phyloP scores from a whole-genome alignment of 805 yeast species.

The Deakozyma indianensis region DNA sequence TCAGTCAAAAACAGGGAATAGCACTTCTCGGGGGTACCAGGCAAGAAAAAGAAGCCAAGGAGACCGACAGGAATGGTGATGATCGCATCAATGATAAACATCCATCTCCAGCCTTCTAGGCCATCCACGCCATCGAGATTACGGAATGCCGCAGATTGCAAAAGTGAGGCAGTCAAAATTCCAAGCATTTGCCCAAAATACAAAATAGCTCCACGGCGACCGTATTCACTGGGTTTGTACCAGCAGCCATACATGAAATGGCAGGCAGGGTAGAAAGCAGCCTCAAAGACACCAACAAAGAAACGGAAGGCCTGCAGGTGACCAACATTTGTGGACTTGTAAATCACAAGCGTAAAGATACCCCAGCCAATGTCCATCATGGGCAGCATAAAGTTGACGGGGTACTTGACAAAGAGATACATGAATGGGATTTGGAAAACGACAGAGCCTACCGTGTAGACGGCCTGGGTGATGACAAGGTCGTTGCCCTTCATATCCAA shows the following conservation, averaged over 20 bases:
- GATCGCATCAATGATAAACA: constrained; percentile 50
- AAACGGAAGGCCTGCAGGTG: constrained; percentile 51
- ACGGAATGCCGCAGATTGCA: constrained; percentile 41
- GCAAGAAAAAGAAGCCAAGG: constrained; percentile 39
- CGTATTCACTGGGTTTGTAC: constrained; percentile 41
- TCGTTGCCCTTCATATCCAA: constrained; percentile 48
- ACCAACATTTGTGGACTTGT: constrained; percentile 32
- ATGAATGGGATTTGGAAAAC: constrained; percentile 51
- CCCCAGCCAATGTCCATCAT: constrained; percentile 54
- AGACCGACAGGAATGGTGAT: constrained; percentile 45
- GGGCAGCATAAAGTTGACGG: constrained; percentile 40
- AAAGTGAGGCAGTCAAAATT: constrained; percentile 43
- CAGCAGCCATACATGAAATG: constrained; percentile 33
- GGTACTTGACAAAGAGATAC: constrained; percentile 39
- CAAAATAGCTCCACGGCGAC: constrained; percentile 47
- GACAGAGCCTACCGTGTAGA: constrained; percentile 45
- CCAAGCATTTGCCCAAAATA: constrained; percentile 53
- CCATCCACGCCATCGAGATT: constrained; percentile 37
- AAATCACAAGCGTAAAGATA: constrained; percentile 43
- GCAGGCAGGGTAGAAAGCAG: constrained; percentile 44
- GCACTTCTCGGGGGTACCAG: constrained; percentile 52
- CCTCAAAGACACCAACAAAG: constrained; percentile 55
- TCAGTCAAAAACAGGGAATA: constrained; percentile 39
- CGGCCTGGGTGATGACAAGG: constrained; percentile 39
- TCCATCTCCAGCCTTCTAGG: constrained; percentile 59